Evolutionary conservation across 2,329 filamentous ascomycete genomes (phyloP).

Genomic region (Sphaerulina musiva): DNA sequence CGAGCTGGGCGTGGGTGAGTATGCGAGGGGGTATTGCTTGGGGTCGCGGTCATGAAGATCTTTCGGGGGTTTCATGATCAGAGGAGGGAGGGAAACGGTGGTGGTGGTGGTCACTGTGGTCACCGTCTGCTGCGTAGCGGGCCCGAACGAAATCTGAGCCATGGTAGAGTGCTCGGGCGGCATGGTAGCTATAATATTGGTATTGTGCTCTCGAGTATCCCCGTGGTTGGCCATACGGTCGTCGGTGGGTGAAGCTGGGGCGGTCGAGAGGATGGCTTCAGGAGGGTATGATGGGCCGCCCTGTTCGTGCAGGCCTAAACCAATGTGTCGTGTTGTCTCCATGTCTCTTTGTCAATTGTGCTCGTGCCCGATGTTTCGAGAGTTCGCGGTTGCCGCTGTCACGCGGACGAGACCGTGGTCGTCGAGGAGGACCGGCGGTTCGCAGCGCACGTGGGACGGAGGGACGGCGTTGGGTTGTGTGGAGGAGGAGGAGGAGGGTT

Average conservation of each 20-base stretch:
- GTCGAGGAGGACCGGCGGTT: background rate
- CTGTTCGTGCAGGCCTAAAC: conserved; percentile 11
- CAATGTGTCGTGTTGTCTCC: conserved; percentile 10
- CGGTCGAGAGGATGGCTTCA: conserved; percentile 29
- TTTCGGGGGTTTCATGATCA: conserved; percentile 67
- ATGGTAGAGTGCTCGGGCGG: conserved; percentile 39
- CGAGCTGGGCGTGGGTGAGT: conserved; percentile 71
- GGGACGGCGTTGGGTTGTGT: background rate
- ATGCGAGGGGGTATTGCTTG: conserved; percentile 84
- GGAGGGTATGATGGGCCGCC: conserved; percentile 6
- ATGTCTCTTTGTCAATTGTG: background rate
- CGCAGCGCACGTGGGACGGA: no score
- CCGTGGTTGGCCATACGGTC: conserved; percentile 16
- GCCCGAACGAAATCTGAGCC: conserved; percentile 56
- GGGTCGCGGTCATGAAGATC: conserved; percentile 67
- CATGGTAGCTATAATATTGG: conserved; percentile 18
- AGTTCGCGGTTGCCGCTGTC: background rate
- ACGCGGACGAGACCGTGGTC: background rate
- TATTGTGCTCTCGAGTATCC: conserved; percentile 12
- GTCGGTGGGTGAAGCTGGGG: conserved; percentile 30
- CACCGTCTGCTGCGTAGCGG: conserved; percentile 58
- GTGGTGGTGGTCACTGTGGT: conserved; percentile 91
- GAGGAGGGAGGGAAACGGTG: conserved; percentile 72
- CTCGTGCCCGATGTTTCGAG: background rate
- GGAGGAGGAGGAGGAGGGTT: no score